Base-by-base conservation (phyloP, 2,329 filamentous ascomycete genomes). In the Rutstroemia sydowiana region DNA sequence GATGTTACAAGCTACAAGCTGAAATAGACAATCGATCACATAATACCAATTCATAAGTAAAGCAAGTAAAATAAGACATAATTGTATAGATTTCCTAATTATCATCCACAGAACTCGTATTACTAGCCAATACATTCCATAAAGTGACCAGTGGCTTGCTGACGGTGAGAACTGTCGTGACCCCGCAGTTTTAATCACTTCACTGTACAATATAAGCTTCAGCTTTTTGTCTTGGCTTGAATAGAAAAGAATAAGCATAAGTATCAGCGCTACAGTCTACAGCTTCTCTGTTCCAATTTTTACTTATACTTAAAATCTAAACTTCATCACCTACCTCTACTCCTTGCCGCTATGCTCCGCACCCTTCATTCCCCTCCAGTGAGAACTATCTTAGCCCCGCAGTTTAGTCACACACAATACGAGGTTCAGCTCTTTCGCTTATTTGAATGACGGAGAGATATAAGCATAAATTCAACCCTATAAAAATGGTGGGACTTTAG, bases 241-340 rank as follows among this genome's bases (percentile, higher is more conserved):
- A n/a, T 6, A 50, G 21, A 45, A 30, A 45, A 32, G 20, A n/a
- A 45, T 32, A 51, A 51, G 32, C 41, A 51, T 39, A 30, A 9
- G 18, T 32, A n/a, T 45, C 8, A 39, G 48, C 31, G 31, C 31
- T 45, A 43, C 45, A 39, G 6, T n/a, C n/a, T n/a, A n/a, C n/a
- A n/a, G n/a, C n/a, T n/a, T n/a, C n/a, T n/a, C n/a, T n/a, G n/a
- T n/a, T n/a, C n/a, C n/a, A n/a, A n/a, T n/a, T n/a, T n/a, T n/a
- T n/a, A n/a, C n/a, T n/a, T n/a, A n/a, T n/a, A n/a, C n/a, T n/a
- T n/a, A n/a, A n/a, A n/a, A n/a, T n/a, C n/a, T n/a, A n/a, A n/a
- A n/a, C n/a, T n/a, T n/a, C n/a, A n/a, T n/a, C n/a, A n/a, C n/a
- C n/a, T n/a, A n/a, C n/a, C n/a, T n/a, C n/a, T n/a, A n/a, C n/a